Evolutionary conservation across 805 yeast genomes (phyloP), one percentile per base, ranked within the genome.

Genomic region (Ogataea ramenticola): DNA sequence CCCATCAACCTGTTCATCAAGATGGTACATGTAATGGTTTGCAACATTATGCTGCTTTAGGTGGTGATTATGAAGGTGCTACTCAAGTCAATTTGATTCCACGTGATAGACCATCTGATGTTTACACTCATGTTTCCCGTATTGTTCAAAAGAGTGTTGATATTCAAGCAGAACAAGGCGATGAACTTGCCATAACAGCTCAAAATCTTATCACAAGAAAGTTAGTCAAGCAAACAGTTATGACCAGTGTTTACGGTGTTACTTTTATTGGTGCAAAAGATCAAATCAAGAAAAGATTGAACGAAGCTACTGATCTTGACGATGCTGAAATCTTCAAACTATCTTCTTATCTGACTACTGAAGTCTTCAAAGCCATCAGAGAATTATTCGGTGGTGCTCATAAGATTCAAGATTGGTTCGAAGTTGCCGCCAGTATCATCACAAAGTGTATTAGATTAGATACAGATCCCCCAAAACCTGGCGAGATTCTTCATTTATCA

Each of bases 161-260:
- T 38, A 59, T 61, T 12, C 85, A 77, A 33, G 78, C 77, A 6
- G 75, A 61, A 11, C 64, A 66, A 2, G 85, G 81, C 10, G 71
- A 75, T 47, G 73, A 71, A 44, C 62, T 64, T 44, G 91, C 90
- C 1, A 39, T 57, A n/a, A 60, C 67, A 30, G 64, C 85, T 35
- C 68, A 74, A 45, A 85, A 81, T 42, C 74, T 79, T 47, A 76
- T 91, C 45, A 75, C 82, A 17, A 76, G 99, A 54, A 91, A 91
- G 59, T 82, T 93, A 39, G 96, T 93, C 32, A 91, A 91, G 60
- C 99, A 91, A 61, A 88, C 99, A 0, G 98, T 91, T 22, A 91
- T 91, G 99, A 91, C 99, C 0, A 90, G 89, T 56, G 99, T 91
- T 32, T 91, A 91, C 60, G 99, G 99, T 55, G 99, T 91, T 12